Conservation (phyloP, 2,329 filamentous ascomycete species). For the Aureobasidium sp. region DNA sequence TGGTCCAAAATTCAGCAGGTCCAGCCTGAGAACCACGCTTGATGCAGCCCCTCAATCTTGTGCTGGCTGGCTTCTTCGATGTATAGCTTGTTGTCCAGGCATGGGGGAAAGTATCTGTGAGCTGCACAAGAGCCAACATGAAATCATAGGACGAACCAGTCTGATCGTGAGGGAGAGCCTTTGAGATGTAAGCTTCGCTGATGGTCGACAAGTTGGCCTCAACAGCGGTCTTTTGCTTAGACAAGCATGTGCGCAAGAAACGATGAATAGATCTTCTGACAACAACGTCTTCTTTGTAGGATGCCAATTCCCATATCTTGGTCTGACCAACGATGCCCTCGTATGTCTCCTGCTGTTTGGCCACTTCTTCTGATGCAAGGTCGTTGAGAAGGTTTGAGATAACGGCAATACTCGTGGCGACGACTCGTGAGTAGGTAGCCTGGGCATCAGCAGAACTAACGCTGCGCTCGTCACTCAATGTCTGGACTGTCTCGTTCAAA, state of each 20-base stretch:
- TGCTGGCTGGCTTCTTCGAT: slow-evolving; percentile 47
- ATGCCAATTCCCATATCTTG: slow-evolving; percentile 51
- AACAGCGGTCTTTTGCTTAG: slow-evolving; percentile 33
- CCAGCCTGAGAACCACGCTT: slow-evolving; percentile 80
- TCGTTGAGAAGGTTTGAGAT: slow-evolving; percentile 45
- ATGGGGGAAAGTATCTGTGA: slow-evolving; percentile 58
- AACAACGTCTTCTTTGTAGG: slow-evolving; percentile 44
- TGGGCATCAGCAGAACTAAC: slow-evolving; percentile 78
- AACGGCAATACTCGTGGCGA: slow-evolving; percentile 49
- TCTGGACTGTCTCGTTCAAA: slow-evolving; percentile 65
- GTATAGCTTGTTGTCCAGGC: slow-evolving; percentile 64
- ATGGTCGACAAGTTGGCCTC: slow-evolving; percentile 43
- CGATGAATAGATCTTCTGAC: slow-evolving; percentile 51
- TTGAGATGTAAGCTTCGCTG: slow-evolving; percentile 62
- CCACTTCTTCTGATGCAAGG: slow-evolving; percentile 42
- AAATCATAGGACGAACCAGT: slow-evolving; percentile 65
- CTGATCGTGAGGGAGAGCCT: slow-evolving; percentile 66
- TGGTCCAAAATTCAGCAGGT: slow-evolving; percentile 62
- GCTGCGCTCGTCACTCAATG: slow-evolving; percentile 80
- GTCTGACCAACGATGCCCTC: slow-evolving; percentile 57
- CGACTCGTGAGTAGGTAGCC: slow-evolving; percentile 75
- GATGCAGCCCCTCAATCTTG: slow-evolving; percentile 61
- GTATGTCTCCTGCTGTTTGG: slow-evolving; percentile 54
- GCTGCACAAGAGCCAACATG: slow-evolving; percentile 53
- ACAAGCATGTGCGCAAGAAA: slow-evolving; percentile 43